Conservation (phyloP, 306 rosid species). For the Cercis canadensis region DNA sequence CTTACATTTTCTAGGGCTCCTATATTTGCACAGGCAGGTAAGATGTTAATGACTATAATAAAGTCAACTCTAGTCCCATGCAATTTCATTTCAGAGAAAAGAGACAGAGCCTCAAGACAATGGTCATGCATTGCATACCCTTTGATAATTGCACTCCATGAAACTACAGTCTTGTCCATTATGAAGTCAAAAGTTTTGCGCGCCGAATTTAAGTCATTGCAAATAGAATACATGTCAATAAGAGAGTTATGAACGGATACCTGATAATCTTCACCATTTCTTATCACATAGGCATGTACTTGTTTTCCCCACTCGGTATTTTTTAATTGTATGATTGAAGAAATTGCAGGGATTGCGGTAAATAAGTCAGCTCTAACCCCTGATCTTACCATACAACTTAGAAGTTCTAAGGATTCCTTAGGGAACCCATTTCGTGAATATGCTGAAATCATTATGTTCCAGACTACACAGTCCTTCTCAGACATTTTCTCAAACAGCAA, state of each 20-base stretch:
- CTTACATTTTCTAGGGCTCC: slow-evolving; percentile 77
- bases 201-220: slow-evolving; percentile 46
- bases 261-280: slow-evolving; percentile 72
- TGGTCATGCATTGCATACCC: slow-evolving; percentile 59
- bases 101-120: slow-evolving; percentile 58
- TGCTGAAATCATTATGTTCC: slow-evolving; percentile 77
- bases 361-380: slow-evolving; percentile 71
- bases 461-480: slow-evolving; percentile 69
- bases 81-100: slow-evolving; percentile 59
- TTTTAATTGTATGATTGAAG: slow-evolving; percentile 57
- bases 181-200: slow-evolving; percentile 49
- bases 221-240: slow-evolving; percentile 69
- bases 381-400: slow-evolving; percentile 59
- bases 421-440: slow-evolving; percentile 48
- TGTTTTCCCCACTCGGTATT: slow-evolving; percentile 60
- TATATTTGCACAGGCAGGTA: slow-evolving; percentile 73
- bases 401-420: slow-evolving; percentile 53
- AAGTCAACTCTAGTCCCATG: slow-evolving; percentile 60
- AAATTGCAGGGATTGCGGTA: slow-evolving; percentile 72
- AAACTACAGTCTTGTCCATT: slow-evolving; percentile 57
- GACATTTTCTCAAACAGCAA: slow-evolving; percentile 67
- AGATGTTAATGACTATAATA: slow-evolving; percentile 59
- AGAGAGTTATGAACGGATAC: slow-evolving; percentile 71
- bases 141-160: slow-evolving; percentile 83
- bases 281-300: slow-evolving; percentile 68